Conservation (phyloP, 2,329 filamentous ascomycete genomes). For the Westerdykella aurantiaca region DNA sequence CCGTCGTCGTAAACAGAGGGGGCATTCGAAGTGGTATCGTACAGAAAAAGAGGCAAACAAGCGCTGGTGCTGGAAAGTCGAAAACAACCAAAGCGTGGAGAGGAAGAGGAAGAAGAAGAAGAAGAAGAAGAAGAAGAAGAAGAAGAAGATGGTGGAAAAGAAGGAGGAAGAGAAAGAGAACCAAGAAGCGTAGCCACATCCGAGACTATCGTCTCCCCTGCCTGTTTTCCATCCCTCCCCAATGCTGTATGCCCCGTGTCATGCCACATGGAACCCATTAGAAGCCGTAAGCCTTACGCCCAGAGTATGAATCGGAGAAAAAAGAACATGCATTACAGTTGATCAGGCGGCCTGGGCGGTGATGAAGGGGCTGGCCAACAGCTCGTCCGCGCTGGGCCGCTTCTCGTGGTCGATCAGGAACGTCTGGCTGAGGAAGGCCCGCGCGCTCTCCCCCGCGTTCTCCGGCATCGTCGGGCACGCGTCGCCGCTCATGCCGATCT, state of each 20-base stretch:
- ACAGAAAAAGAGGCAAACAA: not conserved
- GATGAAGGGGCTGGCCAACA: constrained; percentile 78
- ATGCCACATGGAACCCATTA: constrained; percentile 6
- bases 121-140: no score
- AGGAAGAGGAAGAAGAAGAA: not conserved
- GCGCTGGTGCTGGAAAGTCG: not conserved
- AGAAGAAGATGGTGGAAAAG: no score
- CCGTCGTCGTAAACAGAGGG: not conserved
- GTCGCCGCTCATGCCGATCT: constrained; percentile 78
- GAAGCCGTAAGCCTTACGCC: not conserved
- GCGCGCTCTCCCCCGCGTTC: constrained; percentile 75
- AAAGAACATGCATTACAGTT: constrained; percentile 1
- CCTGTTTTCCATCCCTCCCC: not conserved
- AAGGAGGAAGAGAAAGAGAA: constrained; percentile 1
- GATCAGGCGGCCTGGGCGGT: constrained; percentile 52
- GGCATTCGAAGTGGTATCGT: constrained; percentile 2
- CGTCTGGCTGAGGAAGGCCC: constrained; percentile 76
- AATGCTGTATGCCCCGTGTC: constrained; percentile 6
- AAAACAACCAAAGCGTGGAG: not conserved
- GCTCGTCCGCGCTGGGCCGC: constrained; percentile 83
- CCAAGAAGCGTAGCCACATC: not conserved
- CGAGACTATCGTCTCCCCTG: not conserved
- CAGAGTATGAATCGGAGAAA: constrained; percentile 1
- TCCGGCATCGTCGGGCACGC: constrained; percentile 86
- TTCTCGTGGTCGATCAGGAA: constrained; percentile 95